Percentiles rank a stretch among this genome's conserved stretches.
phyloP scores from a whole-genome alignment of 371 early-diverging fungal genomes.

The Mortierella sp. region DNA sequence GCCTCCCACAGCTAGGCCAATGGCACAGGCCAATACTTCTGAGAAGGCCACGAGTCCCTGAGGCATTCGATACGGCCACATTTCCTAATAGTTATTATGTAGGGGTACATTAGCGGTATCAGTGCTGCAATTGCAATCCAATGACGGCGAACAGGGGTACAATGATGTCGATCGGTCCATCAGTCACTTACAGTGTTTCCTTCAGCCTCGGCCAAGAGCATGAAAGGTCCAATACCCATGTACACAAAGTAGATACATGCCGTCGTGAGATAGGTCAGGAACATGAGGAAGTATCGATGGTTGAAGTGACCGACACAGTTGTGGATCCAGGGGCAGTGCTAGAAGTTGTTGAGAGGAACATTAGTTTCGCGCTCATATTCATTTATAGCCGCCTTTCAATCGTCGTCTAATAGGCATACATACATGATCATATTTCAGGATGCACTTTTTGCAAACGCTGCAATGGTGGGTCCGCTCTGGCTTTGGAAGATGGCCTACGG shows the following conservation, averaged over 20 bases:
- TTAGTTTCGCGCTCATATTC: not conserved
- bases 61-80: conserved; percentile 72
- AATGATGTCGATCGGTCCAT: not conserved
- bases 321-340: conserved; percentile 76
- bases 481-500: conserved; percentile 75
- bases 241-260: conserved; percentile 75
- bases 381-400: not conserved
- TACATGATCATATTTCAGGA: conserved; percentile 81
- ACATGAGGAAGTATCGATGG: conserved; percentile 87
- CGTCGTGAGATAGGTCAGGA: conserved; percentile 76
- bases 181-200: conserved; percentile 61
- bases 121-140: not conserved
- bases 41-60: conserved; percentile 69
- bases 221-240: conserved; percentile 69
- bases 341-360: not conserved
- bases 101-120: conserved; percentile 58
- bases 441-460: conserved; percentile 87
- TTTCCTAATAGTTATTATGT: conserved; percentile 64
- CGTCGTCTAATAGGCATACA: conserved; percentile 11
- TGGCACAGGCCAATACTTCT: conserved; percentile 68
- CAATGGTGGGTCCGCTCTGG: conserved; percentile 95
- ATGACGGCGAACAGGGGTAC: not conserved
- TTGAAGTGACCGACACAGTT: conserved; percentile 89
- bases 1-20: conserved; percentile 69
- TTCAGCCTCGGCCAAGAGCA: conserved; percentile 61